Evolutionary conservation across 176 grass and related monocot species (phyloP), one percentile per base, ranked within the genome.

Genomic region (Phyllostachys edulis): DNA sequence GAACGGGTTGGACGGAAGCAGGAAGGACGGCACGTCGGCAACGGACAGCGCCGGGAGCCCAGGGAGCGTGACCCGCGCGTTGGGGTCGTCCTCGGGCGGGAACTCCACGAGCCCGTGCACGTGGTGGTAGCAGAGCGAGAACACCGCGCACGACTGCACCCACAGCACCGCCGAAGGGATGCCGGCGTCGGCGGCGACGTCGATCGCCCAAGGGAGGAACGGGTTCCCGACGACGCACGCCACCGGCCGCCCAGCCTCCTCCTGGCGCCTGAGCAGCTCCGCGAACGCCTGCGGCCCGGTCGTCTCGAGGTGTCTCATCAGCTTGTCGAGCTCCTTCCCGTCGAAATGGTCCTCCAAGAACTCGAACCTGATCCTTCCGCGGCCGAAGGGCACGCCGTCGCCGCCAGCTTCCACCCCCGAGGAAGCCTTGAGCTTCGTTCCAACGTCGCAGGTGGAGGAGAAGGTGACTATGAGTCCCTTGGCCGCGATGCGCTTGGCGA

Each of bases 111-210:
- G 81, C 2, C 88, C 75, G 65, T 89, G 92, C 20, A 85, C 67
- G 78, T 69, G 70, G 82, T 93, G 84, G 89, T 94, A 93, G 80
- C 95, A 98, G 11, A 90, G 41, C 36, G 90, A 90, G 85, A 98
- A 90, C 61, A 98, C 95, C 5, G 75, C 74, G 78, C 82, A 90
- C 3, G 95, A 98, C 76, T 98, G 95, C 29, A 98, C 85, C 95
- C 92, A 98, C 24, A 98, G 89, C 57, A 98, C 79, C 0, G 84
- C 92, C 37, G 88, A 23, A 0, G 89, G 95, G 62, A 98, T 68
- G 42, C 92, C 91, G 62, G 84, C 75, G 2, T 51, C 90, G n/a
- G 76, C 57, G 4, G 95, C 87, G 3, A 91, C 89, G 24, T 93
- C 87, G 26, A 87, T 23, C 20, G 47, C 88, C 95, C 95, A 98